Evolutionary conservation across 345 rosid species (phyloP).

Genomic region (Tarenaya hassleriana): DNA sequence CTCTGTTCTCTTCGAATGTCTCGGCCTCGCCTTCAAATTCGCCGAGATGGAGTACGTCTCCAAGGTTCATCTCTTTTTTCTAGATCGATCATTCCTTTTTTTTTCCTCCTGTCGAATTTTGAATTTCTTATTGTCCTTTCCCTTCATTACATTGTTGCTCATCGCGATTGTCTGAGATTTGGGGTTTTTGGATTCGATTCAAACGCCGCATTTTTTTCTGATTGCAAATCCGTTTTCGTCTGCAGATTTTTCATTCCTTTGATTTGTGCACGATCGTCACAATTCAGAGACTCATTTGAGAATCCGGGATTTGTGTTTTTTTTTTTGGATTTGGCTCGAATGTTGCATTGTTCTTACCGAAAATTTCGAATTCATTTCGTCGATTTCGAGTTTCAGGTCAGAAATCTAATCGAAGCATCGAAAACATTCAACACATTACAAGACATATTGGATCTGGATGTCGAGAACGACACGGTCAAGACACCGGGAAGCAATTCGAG

Average conservation of each 20-base stretch:
- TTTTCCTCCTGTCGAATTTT: neutral
- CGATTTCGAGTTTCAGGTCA: slow-evolving; percentile 33
- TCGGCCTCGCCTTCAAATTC: slow-evolving; percentile 87
- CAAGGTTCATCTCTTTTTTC: slow-evolving; percentile 39
- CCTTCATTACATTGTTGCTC: too few relatives aligned
- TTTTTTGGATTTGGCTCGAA: too few relatives aligned
- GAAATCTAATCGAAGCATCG: slow-evolving; percentile 64
- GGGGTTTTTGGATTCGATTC: neutral
- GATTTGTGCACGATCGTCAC: too few relatives aligned
- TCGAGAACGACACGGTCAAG: slow-evolving; percentile 64
- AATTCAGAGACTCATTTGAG: too few relatives aligned
- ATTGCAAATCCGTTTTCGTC: too few relatives aligned
- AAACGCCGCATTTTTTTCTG: too few relatives aligned
- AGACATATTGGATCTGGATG: slow-evolving; percentile 53
- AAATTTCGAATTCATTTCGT: neutral
- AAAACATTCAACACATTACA: slow-evolving; percentile 42
- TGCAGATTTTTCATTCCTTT: too few relatives aligned
- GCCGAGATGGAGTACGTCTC: slow-evolving; percentile 74
- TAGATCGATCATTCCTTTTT: neutral
- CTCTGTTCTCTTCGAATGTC: slow-evolving; percentile 57
- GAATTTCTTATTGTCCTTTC: neutral
- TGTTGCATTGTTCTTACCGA: too few relatives aligned
- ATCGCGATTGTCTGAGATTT: neutral
- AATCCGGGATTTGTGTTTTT: too few relatives aligned
- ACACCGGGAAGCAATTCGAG: slow-evolving; percentile 74